Conservation (phyloP, 2,329 filamentous ascomycete genomes). For the Beauveria australis region DNA sequence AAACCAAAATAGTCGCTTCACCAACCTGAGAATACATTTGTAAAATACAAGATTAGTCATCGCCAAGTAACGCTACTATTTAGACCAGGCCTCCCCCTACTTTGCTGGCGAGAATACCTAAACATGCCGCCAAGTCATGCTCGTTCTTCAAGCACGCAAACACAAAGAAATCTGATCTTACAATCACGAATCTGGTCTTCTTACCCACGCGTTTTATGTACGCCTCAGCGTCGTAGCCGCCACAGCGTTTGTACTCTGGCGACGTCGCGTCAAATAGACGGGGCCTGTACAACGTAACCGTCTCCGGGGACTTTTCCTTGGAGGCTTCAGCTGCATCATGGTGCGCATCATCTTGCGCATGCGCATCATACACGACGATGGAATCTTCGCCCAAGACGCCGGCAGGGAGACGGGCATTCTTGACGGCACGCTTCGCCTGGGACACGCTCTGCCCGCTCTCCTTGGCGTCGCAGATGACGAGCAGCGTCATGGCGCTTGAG, state of each 20-base stretch:
- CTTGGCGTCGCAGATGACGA: background rate
- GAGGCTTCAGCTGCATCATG: no score
- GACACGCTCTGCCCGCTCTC: background rate
- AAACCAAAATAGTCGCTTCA: no score
- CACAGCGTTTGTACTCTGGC: background rate
- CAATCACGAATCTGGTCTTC: constrained; percentile 5
- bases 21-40: no score
- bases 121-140: background rate
- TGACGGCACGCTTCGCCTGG: background rate
- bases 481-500: constrained; percentile 3
- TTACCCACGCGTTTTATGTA: constrained; percentile 5
- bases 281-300: background rate
- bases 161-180: constrained; percentile 13
- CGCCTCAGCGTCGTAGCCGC: background rate
- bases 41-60: no score
- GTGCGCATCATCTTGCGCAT: background rate
- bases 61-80: no score
- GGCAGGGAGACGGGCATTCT: background rate
- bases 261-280: background rate
- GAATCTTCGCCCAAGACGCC: background rate
- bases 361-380: background rate
- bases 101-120: background rate
- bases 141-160: constrained; percentile 10
- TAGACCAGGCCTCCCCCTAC: background rate
- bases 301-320: background rate